phyloP scores from a whole-genome alignment of 108 stramenopile genomes.

The Stephanodiscus triporus region DNA sequence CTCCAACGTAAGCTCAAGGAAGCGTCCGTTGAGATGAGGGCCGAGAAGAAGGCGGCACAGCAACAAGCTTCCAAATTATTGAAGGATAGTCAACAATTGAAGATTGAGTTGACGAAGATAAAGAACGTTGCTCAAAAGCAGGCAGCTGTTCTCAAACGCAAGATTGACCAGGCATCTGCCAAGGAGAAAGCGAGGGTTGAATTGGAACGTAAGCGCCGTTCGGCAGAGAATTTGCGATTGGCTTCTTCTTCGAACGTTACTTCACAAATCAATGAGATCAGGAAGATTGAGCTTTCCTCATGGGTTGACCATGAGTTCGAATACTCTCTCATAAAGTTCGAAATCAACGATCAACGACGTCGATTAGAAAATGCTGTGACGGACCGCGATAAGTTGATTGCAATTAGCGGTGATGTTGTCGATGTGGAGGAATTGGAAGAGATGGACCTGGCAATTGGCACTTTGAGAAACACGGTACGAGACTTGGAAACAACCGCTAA shows the following conservation, averaged over 20 bases:
- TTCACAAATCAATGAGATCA: slow-evolving; percentile 28
- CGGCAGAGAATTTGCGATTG: slow-evolving; percentile 35
- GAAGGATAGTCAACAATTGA: slow-evolving; percentile 56
- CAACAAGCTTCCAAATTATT: slow-evolving; percentile 56
- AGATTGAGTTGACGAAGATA: slow-evolving; percentile 60
- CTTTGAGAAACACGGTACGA: slow-evolving; percentile 17
- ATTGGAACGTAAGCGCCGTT: slow-evolving; percentile 30
- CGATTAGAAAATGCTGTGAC: slow-evolving; percentile 37
- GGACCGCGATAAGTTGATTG: slow-evolving; percentile 22
- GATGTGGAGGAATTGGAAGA: slow-evolving; percentile 12
- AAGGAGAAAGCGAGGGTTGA: slow-evolving; percentile 45
- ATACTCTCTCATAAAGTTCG: slow-evolving; percentile 30
- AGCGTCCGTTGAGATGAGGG: slow-evolving; percentile 45
- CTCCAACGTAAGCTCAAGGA: slow-evolving; percentile 65
- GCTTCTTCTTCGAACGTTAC: slow-evolving; percentile 16
- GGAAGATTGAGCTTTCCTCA: slow-evolving; percentile 36
- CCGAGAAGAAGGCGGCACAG: slow-evolving; percentile 62
- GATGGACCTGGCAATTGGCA: slow-evolving; percentile 19
- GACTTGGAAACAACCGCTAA: slow-evolving; percentile 30
- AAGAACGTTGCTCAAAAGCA: slow-evolving; percentile 59
- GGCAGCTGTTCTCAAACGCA: slow-evolving; percentile 57
- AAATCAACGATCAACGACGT: slow-evolving; percentile 36
- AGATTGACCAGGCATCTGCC: slow-evolving; percentile 47
- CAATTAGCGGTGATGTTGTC: slow-evolving; percentile 14
- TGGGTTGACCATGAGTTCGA: slow-evolving; percentile 48